A percentile compares a stretch with the other conserved stretches of the same genome.
Evolutionary conservation across 2,329 filamentous ascomycete species (phyloP).

Genomic region (Botrytis porri): DNA sequence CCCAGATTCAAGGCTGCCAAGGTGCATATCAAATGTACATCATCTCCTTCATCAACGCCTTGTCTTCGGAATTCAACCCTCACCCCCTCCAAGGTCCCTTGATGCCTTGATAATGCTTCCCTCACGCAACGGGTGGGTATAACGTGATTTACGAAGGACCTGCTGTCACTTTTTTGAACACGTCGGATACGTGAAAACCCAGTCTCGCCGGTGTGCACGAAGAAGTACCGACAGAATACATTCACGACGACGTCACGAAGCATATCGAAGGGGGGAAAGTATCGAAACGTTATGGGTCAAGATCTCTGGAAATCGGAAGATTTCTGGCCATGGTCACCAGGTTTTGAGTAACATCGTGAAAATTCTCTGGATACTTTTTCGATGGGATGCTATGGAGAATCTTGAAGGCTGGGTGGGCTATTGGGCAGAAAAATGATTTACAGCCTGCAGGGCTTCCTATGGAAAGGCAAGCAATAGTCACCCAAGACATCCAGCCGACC

Average conservation of each 20-base stretch:
- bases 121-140: constrained; percentile 1
- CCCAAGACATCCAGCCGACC: background rate
- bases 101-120: background rate
- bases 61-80: constrained; percentile 1
- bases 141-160: background rate
- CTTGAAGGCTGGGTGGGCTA: background rate
- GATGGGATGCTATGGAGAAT: constrained; percentile 5
- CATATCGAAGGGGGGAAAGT: background rate
- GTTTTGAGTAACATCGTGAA: constrained; percentile 3
- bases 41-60: constrained; percentile 13
- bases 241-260: constrained; percentile 12
- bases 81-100: constrained; percentile 3
- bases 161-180: constrained; percentile 5
- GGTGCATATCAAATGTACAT: constrained; percentile 14
- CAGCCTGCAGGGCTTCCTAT: background rate
- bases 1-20: constrained; percentile 7
- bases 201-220: constrained; percentile 8
- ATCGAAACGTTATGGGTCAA: background rate
- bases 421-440: constrained; percentile 5
- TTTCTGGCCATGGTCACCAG: background rate
- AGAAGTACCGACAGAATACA: constrained; percentile 12
- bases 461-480: background rate
- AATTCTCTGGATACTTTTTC: background rate
- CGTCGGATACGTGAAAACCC: background rate
- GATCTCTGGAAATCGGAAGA: background rate